phyloP scores from a whole-genome alignment of 1,139 yeast genomes.

The Blastobotrys elegans region DNA sequence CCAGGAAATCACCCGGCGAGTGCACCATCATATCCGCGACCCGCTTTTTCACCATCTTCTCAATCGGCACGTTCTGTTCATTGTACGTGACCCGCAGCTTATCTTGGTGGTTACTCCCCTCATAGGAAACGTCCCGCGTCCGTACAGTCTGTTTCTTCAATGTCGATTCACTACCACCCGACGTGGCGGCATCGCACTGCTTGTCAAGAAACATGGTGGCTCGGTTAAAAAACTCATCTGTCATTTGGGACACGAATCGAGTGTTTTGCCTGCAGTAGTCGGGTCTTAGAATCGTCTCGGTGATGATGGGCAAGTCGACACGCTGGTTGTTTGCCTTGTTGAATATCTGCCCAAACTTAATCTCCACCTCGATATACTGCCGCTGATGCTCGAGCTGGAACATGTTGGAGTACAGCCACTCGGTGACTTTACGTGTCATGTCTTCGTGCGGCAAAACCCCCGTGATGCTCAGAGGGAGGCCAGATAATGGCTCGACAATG shows the following conservation, averaged over 20 bases:
- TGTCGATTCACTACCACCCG: conserved; percentile 12
- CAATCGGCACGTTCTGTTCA: conserved; percentile 38
- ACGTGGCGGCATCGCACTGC: conserved; percentile 23
- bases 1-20: conserved; percentile 74
- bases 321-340: conserved; percentile 63
- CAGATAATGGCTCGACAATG: conserved; percentile 7
- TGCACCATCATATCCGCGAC: conserved; percentile 65
- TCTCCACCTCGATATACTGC: conserved; percentile 67
- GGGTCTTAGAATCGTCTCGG: conserved; percentile 65
- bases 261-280: conserved; percentile 51
- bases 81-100: conserved; percentile 30
- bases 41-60: conserved; percentile 68
- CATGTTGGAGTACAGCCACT: conserved; percentile 84
- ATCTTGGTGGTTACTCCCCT: conserved; percentile 35
- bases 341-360: conserved; percentile 73
- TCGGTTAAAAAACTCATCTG: conserved; percentile 60
- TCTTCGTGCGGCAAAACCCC: conserved; percentile 80
- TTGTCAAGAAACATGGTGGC: conserved; percentile 54
- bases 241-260: conserved; percentile 65
- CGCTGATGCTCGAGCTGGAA: conserved; percentile 57
- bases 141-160: conserved; percentile 14
- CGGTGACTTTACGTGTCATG: conserved; percentile 73
- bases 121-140: conserved; percentile 22
- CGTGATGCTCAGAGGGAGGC: conserved; percentile 45
- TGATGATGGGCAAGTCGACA: conserved; percentile 63